These are phyloP conservation scores for Fusarium anguioides DNA, from an alignment of 2,329 filamentous ascomycete species.

Conservation along the genomic window DNA sequence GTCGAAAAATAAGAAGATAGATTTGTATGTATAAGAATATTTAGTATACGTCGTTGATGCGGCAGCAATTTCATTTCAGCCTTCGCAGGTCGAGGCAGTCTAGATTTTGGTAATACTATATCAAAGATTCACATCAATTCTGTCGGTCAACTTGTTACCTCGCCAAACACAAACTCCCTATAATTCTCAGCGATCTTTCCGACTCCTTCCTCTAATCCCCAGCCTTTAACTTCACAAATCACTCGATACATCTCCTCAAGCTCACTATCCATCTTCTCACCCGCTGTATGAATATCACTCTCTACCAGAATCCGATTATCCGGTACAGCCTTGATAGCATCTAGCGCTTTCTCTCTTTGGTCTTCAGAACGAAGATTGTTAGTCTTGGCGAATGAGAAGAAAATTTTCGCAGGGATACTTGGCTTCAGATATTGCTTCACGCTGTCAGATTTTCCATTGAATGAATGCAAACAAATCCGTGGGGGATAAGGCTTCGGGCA, in stretches of 20 bases:
- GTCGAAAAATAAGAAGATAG: neutral
- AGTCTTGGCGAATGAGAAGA: conserved; percentile 84
- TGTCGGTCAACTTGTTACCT: neutral
- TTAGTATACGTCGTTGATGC: neutral
- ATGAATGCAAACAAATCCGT: conserved; percentile 89
- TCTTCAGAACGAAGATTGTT: conserved; percentile 74
- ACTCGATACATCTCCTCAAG: conserved; percentile 77
- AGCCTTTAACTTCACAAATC: conserved; percentile 79
- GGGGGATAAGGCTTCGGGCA: conserved; percentile 71
- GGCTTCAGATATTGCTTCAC: conserved; percentile 80
- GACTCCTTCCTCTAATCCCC: conserved; percentile 77
- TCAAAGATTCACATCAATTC: rapidly evolving
- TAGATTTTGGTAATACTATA: too few relatives aligned
- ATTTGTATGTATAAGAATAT: too few relatives aligned
- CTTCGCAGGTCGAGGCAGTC: neutral
- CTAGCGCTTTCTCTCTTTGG: conserved; percentile 62
- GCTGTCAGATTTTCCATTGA: conserved; percentile 78
- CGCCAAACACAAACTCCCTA: conserved; percentile 77
- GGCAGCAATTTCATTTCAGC: neutral
- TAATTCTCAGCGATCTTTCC: conserved; percentile 77
- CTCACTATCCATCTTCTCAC: conserved; percentile 78
- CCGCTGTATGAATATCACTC: conserved; percentile 86
- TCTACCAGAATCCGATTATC: conserved; percentile 83
- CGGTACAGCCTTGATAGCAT: conserved; percentile 76
- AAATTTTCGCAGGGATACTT: conserved; percentile 77